These are phyloP conservation scores for Heliocybe sulcata DNA, from an alignment of 1,284 basidiomycete genomes.

Conservation along the genomic window DNA sequence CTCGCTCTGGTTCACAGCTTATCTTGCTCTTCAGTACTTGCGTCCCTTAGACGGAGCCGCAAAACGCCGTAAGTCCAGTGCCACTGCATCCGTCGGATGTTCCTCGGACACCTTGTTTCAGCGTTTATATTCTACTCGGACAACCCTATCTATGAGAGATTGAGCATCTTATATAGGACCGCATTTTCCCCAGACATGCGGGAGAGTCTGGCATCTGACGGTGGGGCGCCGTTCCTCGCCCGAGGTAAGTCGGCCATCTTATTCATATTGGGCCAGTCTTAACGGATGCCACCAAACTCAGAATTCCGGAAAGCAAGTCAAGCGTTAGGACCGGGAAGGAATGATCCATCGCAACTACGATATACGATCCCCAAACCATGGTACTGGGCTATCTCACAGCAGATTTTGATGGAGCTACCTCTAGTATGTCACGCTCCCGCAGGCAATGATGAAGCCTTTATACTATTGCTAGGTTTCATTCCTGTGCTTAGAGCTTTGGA, in stretches of 20 bases:
- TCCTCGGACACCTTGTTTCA: background rate
- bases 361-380: background rate
- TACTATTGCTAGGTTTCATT: background rate
- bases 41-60: background rate
- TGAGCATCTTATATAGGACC: background rate
- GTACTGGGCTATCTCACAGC: background rate
- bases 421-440: background rate
- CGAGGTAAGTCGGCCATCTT: background rate
- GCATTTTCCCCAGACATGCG: background rate
- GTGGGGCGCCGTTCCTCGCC: background rate
- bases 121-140: slow-evolving; percentile 1
- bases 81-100: background rate
- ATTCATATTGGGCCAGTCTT: background rate
- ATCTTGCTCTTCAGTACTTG: background rate
- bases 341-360: background rate
- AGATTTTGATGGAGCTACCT: background rate
- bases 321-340: background rate
- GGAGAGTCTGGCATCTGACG: background rate
- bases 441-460: background rate
- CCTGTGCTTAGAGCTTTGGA: background rate
- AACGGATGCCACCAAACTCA: background rate
- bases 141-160: background rate
- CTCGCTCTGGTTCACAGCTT: background rate
- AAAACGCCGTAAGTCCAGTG: background rate
- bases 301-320: background rate